These are phyloP conservation scores for Schwanniomyces yamadae DNA, from an alignment of 805 yeast genomes.

Conservation along the genomic window DNA sequence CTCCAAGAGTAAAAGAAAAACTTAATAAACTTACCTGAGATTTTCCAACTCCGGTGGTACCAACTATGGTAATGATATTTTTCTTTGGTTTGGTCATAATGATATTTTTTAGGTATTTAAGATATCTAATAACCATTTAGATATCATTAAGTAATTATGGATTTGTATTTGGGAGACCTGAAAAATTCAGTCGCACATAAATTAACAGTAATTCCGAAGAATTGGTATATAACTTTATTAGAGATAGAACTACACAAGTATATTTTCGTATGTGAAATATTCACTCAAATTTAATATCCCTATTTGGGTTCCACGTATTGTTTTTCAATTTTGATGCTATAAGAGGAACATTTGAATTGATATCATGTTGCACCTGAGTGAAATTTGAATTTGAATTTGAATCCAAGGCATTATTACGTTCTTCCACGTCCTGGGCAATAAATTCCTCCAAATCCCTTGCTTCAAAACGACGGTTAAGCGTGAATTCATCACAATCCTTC, in stretches of 20 bases:
- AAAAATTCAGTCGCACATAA: neutral
- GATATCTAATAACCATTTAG: constrained; percentile 11
- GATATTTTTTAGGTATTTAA: constrained; percentile 21
- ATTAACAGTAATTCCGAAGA: too few relatives aligned
- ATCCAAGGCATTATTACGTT: too few relatives aligned
- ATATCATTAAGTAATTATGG: neutral
- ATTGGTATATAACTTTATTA: too few relatives aligned
- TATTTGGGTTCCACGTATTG: constrained; percentile 15
- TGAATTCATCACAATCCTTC: constrained; percentile 50
- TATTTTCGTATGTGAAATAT: neutral
- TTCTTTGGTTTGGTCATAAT: constrained; percentile 33
- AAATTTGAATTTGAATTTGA: too few relatives aligned
- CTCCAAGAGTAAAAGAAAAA: too few relatives aligned
- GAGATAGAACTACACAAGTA: too few relatives aligned
- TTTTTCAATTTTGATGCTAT: neutral
- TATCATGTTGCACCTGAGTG: too few relatives aligned
- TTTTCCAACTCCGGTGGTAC: constrained; percentile 97
- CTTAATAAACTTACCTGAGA: constrained; percentile 53
- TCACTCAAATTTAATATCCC: constrained; percentile 15
- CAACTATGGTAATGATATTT: constrained; percentile 65
- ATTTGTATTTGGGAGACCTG: constrained; percentile 1
- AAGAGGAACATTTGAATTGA: neutral
- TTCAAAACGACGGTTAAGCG: constrained; percentile 50
- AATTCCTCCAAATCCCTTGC: constrained; percentile 49
- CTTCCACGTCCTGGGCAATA: neutral